Base-by-base conservation (phyloP, 1,284 basidiomycete species). In the Puccinia coronata region DNA sequence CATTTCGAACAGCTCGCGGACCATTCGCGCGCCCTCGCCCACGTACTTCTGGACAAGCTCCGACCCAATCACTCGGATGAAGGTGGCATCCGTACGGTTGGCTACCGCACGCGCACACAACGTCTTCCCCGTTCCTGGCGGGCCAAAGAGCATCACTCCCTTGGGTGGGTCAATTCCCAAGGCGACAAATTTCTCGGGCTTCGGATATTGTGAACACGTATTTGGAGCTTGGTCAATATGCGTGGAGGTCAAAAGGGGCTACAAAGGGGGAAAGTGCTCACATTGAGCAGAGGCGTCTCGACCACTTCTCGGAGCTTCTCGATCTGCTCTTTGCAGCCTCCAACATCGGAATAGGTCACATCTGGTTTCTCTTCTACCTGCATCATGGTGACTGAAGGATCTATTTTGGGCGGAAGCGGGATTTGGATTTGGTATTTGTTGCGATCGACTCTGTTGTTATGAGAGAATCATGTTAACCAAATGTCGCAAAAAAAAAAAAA, bases 321-420 rank as follows among this genome's bases (percentile, higher is more conserved):
- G 84, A 99, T 99, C 87, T 99, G 97, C 87, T 99, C 97, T 88
- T 99, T 99, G 88, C 97, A 98, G 12, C 97, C 97, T 84, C 97
- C 97, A 80, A 99, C 91, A 85, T 99, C 97, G 12, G 95, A 95
- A 86, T 99, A 99, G 1, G 96, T 98, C 71, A 99, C 95, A 85
- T 98, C 96, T 0, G 96, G 96, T 87, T 98, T 96, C 88, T 99
- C 96, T 87, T 99, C 96, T 65, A 99, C 96, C 87, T 99, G 96
- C 97, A 99, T 99, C 96, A 99, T 98, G 20, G 97, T 99, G 4
- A 99, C 97, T 0, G 95, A 97, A 2, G 97, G 95, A 87, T 99
- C 97, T 84, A 99, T 99, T 88, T 97, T 98, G 53, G 97, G 97
- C 61, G 97, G 97, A n/a, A 99, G 88, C n/a, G 97, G 97, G 83